Conservation (phyloP, 805 yeast genomes). For the Ogataea parapolymorpha region DNA sequence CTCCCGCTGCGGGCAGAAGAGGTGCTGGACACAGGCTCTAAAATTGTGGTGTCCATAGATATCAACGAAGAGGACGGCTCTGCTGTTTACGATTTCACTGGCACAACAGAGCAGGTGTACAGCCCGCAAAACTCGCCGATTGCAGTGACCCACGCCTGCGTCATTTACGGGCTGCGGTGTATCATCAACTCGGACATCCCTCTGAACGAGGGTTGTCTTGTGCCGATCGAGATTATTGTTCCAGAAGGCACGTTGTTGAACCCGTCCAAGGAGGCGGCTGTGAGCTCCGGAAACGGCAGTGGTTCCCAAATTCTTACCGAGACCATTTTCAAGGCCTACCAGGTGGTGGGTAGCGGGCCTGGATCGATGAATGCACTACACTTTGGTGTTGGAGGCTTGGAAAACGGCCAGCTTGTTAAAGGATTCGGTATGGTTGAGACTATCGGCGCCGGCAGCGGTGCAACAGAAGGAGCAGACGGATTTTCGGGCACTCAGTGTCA, state of each 20-base stretch:
- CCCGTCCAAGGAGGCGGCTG: slow-evolving; percentile 46
- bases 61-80: slow-evolving; percentile 40
- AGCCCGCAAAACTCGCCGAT: slow-evolving; percentile 55
- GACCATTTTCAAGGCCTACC: slow-evolving; percentile 75
- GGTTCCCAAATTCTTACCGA: slow-evolving; percentile 89
- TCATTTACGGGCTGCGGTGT: slow-evolving; percentile 49
- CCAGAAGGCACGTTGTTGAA: slow-evolving; percentile 36
- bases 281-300: slow-evolving; percentile 51
- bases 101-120: slow-evolving; percentile 50
- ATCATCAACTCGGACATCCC: slow-evolving; percentile 53
- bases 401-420: slow-evolving; percentile 13
- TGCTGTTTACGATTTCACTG: slow-evolving; percentile 54
- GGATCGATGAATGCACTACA: slow-evolving; percentile 89
- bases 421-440: slow-evolving; percentile 57
- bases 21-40: slow-evolving; percentile 55
- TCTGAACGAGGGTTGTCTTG: slow-evolving; percentile 50
- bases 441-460: slow-evolving; percentile 56
- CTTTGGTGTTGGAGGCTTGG: slow-evolving; percentile 48
- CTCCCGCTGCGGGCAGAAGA: slow-evolving; percentile 44
- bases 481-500: slow-evolving; percentile 52
- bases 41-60: slow-evolving; percentile 40
- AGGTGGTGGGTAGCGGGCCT: slow-evolving; percentile 83
- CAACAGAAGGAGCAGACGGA: slow-evolving; percentile 33
- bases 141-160: slow-evolving; percentile 54
- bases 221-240: slow-evolving; percentile 30